phyloP scores from a whole-genome alignment of 345 rosid species.

The Crucihimalaya himalaica region DNA sequence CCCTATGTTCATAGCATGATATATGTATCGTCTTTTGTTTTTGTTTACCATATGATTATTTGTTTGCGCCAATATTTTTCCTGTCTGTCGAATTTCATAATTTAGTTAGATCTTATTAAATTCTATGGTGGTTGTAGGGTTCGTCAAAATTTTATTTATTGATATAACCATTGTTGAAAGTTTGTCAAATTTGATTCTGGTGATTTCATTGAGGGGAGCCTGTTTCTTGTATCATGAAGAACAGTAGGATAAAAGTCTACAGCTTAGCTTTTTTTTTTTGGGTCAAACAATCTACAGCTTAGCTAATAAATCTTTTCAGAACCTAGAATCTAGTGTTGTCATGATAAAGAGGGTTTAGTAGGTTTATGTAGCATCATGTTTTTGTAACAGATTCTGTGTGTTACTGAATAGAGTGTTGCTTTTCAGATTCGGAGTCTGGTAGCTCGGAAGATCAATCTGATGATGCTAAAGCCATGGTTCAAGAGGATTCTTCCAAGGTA shows the following conservation, averaged over 20 bases:
- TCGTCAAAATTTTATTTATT: not conserved
- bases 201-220: not conserved
- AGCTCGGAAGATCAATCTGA: conserved; percentile 61
- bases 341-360: conserved; percentile 1
- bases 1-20: conserved; percentile 18
- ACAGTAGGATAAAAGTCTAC: not conserved
- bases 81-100: conserved; percentile 6
- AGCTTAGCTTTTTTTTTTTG: not conserved
- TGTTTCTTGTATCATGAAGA: not conserved
- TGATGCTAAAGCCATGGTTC: conserved; percentile 50
- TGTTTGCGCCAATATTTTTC: not conserved
- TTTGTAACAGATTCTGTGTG: not conserved
- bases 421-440: conserved; percentile 62
- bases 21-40: not conserved
- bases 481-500: conserved; percentile 51
- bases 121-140: not conserved
- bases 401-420: conserved; percentile 19
- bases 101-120: conserved; percentile 6
- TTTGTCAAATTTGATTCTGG: not conserved
- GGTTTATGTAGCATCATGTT: conserved; percentile 3
- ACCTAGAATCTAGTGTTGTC: not conserved
- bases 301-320: not conserved
- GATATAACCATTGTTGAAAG: not conserved
- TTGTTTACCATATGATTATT: not conserved
- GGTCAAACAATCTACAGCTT: not conserved